phyloP scores from a whole-genome alignment of 805 yeast species.

The Tetrapisispora nanseiensis region DNA sequence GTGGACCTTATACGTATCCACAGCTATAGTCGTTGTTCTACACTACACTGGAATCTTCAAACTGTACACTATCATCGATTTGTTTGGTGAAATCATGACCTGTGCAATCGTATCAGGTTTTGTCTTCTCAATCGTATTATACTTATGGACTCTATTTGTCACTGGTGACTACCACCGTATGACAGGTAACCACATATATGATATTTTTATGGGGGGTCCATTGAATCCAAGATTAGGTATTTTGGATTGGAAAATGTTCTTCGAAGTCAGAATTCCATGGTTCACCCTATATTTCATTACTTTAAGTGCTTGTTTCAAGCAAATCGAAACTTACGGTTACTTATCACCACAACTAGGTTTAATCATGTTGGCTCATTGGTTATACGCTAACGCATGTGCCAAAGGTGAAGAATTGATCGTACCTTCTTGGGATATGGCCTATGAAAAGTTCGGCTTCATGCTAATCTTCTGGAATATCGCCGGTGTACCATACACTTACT shows the following conservation, averaged over 20 bases:
- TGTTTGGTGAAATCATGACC: conserved; percentile 88
- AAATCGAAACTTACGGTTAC: conserved; percentile 71
- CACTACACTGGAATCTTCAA: conserved; percentile 71
- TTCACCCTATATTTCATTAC: conserved; percentile 74
- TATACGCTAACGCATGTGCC: conserved; percentile 93
- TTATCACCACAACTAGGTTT: conserved; percentile 68
- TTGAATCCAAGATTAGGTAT: conserved; percentile 91
- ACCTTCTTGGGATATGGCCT: conserved; percentile 99
- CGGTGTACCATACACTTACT: conserved; percentile 96
- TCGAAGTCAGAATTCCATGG: conserved; percentile 97
- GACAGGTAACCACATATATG: conserved; percentile 87
- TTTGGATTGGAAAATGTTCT: conserved; percentile 91
- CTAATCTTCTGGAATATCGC: conserved; percentile 97
- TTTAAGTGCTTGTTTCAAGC: conserved; percentile 65
- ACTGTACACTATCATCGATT: conserved; percentile 63
- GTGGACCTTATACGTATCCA: conserved; percentile 67
- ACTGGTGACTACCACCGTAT: conserved; percentile 76
- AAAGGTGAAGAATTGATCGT: conserved; percentile 97
- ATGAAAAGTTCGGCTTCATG: conserved; percentile 99
- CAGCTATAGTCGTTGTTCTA: conserved; percentile 45
- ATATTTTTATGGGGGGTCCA: conserved; percentile 95
- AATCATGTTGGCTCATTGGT: conserved; percentile 77
- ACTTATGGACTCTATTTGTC: conserved; percentile 53
- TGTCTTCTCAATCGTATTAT: conserved; percentile 55
- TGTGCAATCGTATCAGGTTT: conserved; percentile 79